phyloP scores from a whole-genome alignment of 805 yeast genomes.

The Zygoascus biomembranicola region DNA sequence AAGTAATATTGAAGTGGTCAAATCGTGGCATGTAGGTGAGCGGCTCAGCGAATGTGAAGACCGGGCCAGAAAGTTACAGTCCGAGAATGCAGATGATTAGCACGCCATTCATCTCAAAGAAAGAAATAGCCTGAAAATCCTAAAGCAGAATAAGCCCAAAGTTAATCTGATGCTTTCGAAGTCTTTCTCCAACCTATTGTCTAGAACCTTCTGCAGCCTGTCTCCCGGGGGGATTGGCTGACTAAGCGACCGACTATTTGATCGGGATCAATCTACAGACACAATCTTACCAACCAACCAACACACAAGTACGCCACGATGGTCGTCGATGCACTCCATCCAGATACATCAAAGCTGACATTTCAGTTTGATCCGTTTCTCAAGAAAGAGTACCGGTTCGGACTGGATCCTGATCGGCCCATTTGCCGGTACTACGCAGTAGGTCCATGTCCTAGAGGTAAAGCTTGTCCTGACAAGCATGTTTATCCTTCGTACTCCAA shows the following conservation, averaged over 20 bases:
- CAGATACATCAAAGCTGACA: slow-evolving; percentile 33
- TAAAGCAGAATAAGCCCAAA: too few relatives aligned
- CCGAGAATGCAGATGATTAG: too few relatives aligned
- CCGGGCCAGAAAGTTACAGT: too few relatives aligned
- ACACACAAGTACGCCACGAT: not conserved
- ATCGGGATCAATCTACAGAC: too few relatives aligned
- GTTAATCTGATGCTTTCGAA: too few relatives aligned
- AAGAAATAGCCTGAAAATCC: too few relatives aligned
- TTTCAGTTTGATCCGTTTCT: slow-evolving; percentile 79
- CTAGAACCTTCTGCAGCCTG: too few relatives aligned
- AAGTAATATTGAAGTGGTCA: not conserved
- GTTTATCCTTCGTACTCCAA: slow-evolving; percentile 56
- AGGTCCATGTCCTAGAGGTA: slow-evolving; percentile 77
- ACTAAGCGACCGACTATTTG: too few relatives aligned
- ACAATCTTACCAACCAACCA: too few relatives aligned
- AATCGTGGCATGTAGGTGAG: not conserved
- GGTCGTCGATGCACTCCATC: slow-evolving; percentile 24
- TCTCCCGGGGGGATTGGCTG: too few relatives aligned
- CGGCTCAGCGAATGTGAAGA: not conserved
- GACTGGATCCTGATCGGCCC: slow-evolving; percentile 84
- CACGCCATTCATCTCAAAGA: too few relatives aligned
- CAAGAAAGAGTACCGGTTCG: slow-evolving; percentile 69
- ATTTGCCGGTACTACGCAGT: slow-evolving; percentile 66
- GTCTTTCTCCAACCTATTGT: too few relatives aligned
- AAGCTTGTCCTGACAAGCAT: slow-evolving; percentile 82